These are phyloP conservation scores for Lepidium africanum DNA, from an alignment of 345 rosid genomes.

Conservation along the genomic window DNA sequence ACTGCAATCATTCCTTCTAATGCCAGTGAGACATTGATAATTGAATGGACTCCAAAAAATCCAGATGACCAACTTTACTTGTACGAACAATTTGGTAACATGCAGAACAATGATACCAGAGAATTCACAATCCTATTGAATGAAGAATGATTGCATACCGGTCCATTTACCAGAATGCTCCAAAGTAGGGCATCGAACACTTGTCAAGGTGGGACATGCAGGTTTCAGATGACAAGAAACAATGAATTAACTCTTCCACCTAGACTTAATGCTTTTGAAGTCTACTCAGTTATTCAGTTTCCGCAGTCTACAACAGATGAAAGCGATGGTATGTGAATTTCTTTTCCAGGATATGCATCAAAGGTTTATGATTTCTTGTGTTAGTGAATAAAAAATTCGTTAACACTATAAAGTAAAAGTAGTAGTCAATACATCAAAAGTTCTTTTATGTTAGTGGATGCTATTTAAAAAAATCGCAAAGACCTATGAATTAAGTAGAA, in stretches of 20 bases:
- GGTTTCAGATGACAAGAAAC: constrained; percentile 4
- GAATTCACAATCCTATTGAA: constrained; percentile 15
- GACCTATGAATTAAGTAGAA: not conserved
- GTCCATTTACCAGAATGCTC: not conserved
- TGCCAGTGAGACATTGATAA: not conserved
- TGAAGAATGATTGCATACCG: not conserved
- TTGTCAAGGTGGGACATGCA: not conserved
- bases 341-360: not conserved
- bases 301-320: constrained; percentile 15
- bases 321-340: constrained; percentile 20
- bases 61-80: not conserved
- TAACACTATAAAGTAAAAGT: not conserved
- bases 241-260: constrained; percentile 27
- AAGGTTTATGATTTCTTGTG: not conserved
- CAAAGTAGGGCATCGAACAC: not conserved
- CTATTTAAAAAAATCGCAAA: not conserved
- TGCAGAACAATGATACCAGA: constrained; percentile 20
- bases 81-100: constrained; percentile 33
- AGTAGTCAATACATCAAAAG: not conserved
- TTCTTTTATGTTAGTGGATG: constrained; percentile 15
- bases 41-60: not conserved
- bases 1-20: constrained; percentile 16
- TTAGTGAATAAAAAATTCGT: not conserved
- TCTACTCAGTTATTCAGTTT: constrained; percentile 17
- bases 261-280: constrained; percentile 23